Evolutionary conservation across 2,329 filamentous ascomycete genomes (phyloP), one percentile per base, ranked within the genome.

Genomic region (Xylaria arbuscula): DNA sequence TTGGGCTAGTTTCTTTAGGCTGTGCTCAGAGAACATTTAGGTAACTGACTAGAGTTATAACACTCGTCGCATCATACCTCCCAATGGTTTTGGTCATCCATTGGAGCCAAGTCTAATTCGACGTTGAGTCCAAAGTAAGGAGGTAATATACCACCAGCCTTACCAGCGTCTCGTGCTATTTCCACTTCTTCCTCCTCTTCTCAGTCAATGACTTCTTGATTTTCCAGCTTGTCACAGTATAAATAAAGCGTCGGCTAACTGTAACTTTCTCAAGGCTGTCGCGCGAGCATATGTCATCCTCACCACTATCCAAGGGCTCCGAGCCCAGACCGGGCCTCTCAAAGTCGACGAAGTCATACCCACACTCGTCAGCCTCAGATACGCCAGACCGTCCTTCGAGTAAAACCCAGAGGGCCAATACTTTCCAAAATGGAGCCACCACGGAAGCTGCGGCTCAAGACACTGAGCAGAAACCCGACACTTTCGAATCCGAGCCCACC

Each of bases 401-500:
- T 64, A 75, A 76, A 4, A 75, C 80, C n/a, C 83, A 84, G 76
- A 80, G 83, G 73, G 83, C 84, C 13, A 83, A 82, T 68, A 86
- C 84, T 10, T 80, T 83, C 67, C 81, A 84, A 59, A 82, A 83
- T 72, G 79, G 78, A 34, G 70, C 79, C 9, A 66, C 78, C 2
- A 73, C 77, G 38, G 76, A 78, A 58, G 73, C 77, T 34, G 64
- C 74, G 32, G 68, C 66, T 70, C 66, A 75, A 7, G 64, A 72
- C 19, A 64, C 65, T 10, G 65, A 76, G 34, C 75, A 80, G 65
- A 78, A 75, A 32, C 80, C 80, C 8, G 85, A 86, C 74, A 80
- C 84, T 7, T 88, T 88, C 73, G 86, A 88, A 68, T 82, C 81
- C 4, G 78, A 80, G 36, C 79, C 80, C 19, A 80, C 77, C 40